Base-by-base conservation (phyloP, 2,329 filamentous ascomycete species). In the Fusarium scirpi region DNA sequence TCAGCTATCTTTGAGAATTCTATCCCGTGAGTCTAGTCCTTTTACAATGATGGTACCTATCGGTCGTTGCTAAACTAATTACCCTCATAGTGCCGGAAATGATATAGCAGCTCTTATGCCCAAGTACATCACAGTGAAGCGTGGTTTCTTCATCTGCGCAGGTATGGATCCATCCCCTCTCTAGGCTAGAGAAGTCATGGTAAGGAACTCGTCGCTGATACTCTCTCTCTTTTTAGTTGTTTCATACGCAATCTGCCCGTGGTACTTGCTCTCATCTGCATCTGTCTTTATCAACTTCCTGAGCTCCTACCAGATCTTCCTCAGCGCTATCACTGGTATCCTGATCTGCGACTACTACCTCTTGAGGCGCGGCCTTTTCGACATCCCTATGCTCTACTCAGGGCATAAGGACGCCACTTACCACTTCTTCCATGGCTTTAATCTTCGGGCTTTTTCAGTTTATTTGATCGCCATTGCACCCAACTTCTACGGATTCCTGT, bases 341-440 rank as follows among this genome's bases (percentile, higher is more conserved):
- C 40, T 62, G 6, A 55, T 62, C 32, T 62, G 60, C n/a, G 60
- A 62, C 5, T 62, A 62, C 46, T 62, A 62, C 9, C 57, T 62
- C 12, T 22, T 62, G 0, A 16, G 60, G 1, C 60, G 60, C 1
- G 60, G 60, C 0, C 25, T 62, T 2, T 54, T 62, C 1, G 60
- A 62, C 5, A 62, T 62, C 2, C 57, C 57, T 0, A 62, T 62
- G 60, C 46, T 62, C 3, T 62, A 62, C 3, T 62, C 60, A 0
- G 46, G 57, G 0, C 57, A 62, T 4, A 55, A 62, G 18, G 46
- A 27, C 11, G 24, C 57, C 1, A 46, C 30, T 5, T 62, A 62
- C 10, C 40, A 62, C 22, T 62, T 62, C n/a, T 62, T 62, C 3
- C 40, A 62, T 2, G 60, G 60, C 12, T 62, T 62, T 0, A 62